phyloP scores from a whole-genome alignment of 495 filamentous ascomycete species.

The Annulohypoxylon maeteangense region DNA sequence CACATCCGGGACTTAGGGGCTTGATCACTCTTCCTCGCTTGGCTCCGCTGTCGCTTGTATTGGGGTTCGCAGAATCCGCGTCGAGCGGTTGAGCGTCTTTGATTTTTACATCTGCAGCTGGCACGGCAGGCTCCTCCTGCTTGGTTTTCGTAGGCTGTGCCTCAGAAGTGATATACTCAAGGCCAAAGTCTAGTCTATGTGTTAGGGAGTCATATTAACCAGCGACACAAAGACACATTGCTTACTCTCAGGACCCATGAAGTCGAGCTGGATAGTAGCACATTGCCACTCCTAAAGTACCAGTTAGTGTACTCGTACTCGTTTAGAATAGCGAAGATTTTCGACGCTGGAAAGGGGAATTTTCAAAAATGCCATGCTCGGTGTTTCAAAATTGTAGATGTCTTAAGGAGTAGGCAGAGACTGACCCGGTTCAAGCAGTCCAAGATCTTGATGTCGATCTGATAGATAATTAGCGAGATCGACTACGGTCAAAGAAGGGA shows the following conservation, averaged over 20 bases:
- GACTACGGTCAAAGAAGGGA: too few species aligned
- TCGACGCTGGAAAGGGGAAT: not conserved
- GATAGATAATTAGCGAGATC: not conserved
- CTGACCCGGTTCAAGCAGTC: conserved; percentile 69
- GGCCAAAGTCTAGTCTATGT: conserved; percentile 64
- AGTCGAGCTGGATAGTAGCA: conserved; percentile 97
- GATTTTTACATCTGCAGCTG: conserved; percentile 41
- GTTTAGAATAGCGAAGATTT: not conserved
- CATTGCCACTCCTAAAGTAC: conserved; percentile 78
- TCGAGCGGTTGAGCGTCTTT: conserved; percentile 44
- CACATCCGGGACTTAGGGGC: conserved; percentile 73
- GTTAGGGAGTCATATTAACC: not conserved
- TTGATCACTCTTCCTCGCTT: conserved; percentile 57
- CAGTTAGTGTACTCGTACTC: not conserved
- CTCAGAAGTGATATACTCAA: conserved; percentile 79
- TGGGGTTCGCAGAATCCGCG: conserved; percentile 50
- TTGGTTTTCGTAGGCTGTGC: conserved; percentile 46
- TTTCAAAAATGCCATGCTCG: not conserved
- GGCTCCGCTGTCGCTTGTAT: conserved; percentile 44
- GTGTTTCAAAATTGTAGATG: not conserved
- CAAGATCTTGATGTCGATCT: conserved; percentile 91
- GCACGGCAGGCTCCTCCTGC: conserved; percentile 41
- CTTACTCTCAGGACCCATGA: conserved; percentile 64
- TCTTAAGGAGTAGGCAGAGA: not conserved
- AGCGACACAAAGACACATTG: not conserved